These are phyloP conservation scores for Diplotaxis tenuifolia DNA, from an alignment of 345 rosid species.

Conservation along the genomic window DNA sequence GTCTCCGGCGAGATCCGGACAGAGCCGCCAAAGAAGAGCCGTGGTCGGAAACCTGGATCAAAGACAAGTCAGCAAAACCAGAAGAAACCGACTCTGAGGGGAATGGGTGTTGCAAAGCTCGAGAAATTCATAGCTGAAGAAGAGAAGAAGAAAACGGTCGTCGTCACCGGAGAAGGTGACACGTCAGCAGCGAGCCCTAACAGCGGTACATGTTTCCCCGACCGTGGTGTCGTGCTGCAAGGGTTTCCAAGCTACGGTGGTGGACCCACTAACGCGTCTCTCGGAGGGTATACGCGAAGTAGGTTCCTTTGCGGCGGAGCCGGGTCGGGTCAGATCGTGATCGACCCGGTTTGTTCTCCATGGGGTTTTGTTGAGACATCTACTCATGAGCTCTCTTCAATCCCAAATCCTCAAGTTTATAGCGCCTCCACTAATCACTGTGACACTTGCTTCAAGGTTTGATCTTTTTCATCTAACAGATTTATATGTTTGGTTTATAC, in stretches of 20 bases:
- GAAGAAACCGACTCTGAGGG: conserved; percentile 60
- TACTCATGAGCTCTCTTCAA: conserved; percentile 80
- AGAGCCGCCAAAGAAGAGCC: conserved; percentile 18
- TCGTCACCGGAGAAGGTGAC: neutral
- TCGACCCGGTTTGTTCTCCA: conserved; percentile 35
- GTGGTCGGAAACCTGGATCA: conserved; percentile 39
- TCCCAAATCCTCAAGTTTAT: conserved; percentile 54
- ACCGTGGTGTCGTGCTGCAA: conserved; percentile 39
- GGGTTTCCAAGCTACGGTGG: conserved; percentile 36
- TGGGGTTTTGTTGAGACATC: conserved; percentile 43
- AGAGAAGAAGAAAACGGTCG: conserved; percentile 31
- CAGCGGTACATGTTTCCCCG: conserved; percentile 13
- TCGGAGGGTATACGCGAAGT: conserved; percentile 29
- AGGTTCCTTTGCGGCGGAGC: conserved; percentile 28
- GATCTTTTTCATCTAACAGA: neutral
- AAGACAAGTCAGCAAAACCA: conserved; percentile 29
- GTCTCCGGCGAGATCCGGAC: conserved; percentile 26
- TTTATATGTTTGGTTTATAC: neutral
- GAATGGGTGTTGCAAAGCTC: conserved; percentile 81
- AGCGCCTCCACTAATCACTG: conserved; percentile 33
- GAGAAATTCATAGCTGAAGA: conserved; percentile 52
- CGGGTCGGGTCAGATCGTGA: conserved; percentile 42
- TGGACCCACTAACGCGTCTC: conserved; percentile 25
- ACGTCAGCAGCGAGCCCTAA: conserved; percentile 7
- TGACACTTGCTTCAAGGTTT: conserved; percentile 62